Evolutionary conservation across 2,329 filamentous ascomycete genomes (phyloP).

Genomic region (Tolypocladium amazonense): DNA sequence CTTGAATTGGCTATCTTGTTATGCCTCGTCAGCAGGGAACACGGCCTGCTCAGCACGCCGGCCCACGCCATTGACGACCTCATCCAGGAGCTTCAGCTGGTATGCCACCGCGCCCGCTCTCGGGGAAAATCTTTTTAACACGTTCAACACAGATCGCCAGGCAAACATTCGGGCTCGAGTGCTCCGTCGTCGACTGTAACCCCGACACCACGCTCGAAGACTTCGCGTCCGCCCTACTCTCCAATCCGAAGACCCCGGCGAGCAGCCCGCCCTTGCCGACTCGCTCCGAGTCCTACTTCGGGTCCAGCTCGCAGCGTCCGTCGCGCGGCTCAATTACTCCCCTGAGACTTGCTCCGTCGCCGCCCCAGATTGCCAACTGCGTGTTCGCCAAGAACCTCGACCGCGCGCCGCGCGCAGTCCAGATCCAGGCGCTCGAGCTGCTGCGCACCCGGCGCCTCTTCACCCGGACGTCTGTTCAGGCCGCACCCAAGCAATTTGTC

Average conservation of each 20-base stretch:
- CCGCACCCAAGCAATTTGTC: conserved; percentile 67
- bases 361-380: conserved; percentile 60
- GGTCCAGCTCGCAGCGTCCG: conserved; percentile 10
- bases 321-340: conserved; percentile 16
- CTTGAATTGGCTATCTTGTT: conserved; percentile 79
- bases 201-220: conserved; percentile 67
- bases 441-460: conserved; percentile 71
- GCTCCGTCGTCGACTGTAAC: conserved; percentile 62
- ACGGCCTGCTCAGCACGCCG: conserved; percentile 77
- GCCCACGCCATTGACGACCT: conserved; percentile 52
- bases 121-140: neutral
- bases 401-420: conserved; percentile 59
- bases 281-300: conserved; percentile 20
- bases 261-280: conserved; percentile 13
- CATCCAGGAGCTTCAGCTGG: conserved; percentile 63
- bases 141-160: conserved; percentile 44
- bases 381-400: conserved; percentile 76
- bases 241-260: conserved; percentile 13
- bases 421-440: conserved; percentile 71
- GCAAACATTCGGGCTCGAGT: conserved; percentile 62
- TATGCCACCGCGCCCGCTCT: conserved; percentile 17
- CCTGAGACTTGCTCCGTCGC: conserved; percentile 13
- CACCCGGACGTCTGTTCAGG: conserved; percentile 62
- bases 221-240: conserved; percentile 63
- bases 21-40: conserved; percentile 70